Evolutionary conservation across 2,329 filamentous ascomycete species (phyloP).

Genomic region (Paecilomyces dactylethromorphus): DNA sequence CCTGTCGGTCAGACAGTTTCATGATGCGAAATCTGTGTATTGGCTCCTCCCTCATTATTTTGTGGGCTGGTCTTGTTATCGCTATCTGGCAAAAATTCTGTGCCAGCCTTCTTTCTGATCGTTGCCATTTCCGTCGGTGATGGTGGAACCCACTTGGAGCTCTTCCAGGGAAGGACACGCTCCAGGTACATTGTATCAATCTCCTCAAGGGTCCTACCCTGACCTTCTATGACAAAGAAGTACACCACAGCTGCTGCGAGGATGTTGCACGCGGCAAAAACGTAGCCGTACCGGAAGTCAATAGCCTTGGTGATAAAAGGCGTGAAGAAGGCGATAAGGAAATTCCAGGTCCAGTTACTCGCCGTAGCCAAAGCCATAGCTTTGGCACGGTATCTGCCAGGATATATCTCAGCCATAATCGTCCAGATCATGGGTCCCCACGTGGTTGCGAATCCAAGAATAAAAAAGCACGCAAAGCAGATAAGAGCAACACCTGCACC

Average conservation of each 20-base stretch:
- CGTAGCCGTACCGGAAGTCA: constrained; percentile 69
- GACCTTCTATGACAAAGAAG: constrained; percentile 70
- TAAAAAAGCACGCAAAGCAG: constrained; percentile 67
- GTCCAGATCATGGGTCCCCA: constrained; percentile 58
- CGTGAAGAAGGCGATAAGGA: constrained; percentile 71
- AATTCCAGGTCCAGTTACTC: constrained; percentile 75
- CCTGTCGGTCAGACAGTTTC: not conserved
- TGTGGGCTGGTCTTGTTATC: not conserved
- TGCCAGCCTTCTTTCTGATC: not conserved
- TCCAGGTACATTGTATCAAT: constrained; percentile 73
- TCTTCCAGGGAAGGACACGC: constrained; percentile 58
- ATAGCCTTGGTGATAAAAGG: constrained; percentile 69
- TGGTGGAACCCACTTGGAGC: constrained; percentile 42
- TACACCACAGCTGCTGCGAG: constrained; percentile 61
- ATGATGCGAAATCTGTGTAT: not conserved
- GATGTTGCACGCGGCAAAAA: constrained; percentile 69
- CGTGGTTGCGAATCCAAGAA: constrained; percentile 63
- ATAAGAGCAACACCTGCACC: constrained; percentile 62
- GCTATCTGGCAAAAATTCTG: not conserved
- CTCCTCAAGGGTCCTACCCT: constrained; percentile 68
- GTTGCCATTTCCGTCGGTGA: not conserved
- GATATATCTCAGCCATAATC: constrained; percentile 40
- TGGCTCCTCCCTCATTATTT: not conserved
- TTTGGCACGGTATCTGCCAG: constrained; percentile 56
- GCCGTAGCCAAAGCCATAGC: constrained; percentile 73